Base-by-base conservation (phyloP, 208 protist genomes). In the Leishmania aethiopica region DNA sequence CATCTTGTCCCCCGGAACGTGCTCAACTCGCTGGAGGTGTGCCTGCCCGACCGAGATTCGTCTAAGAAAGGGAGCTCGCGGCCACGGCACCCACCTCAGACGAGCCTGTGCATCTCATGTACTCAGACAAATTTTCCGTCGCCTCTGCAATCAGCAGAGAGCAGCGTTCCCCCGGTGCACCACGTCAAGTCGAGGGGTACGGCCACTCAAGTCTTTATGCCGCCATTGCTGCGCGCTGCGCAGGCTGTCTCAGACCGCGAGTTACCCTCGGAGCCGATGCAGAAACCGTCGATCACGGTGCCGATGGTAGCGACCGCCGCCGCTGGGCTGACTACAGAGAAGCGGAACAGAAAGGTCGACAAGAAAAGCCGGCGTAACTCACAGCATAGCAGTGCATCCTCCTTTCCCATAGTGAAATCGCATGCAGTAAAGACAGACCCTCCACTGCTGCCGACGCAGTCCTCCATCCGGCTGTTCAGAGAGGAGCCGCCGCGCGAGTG, bases 11-110 rank as follows among this genome's bases (percentile, higher is more conserved):
- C 49, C 35, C 32, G 32, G n/a, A 76, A 53, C 17, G n/a, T 60
- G 11, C 69, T 74, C 4, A 78, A 40, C 49, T 74, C 82, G 13
- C 19, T 59, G 13, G 82, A 85, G 71, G 77, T 81, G 47, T 47
- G 71, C 49, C 42, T 47, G 47, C 40, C 77, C 49, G 77, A 74
- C 47, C 51, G 17, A 35, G 51, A 53, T 4, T 35, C 42, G 22
- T 49, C 25, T 35, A n/a, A 1, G 35, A 71, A 70, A 17, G 13
- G 5, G 35, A 42, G 67, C 4, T 25, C 67, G 28, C 4, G 45
- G 64, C 17, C 60, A 45, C 66, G 42, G 35, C 35, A 45, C n/a
- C 66, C 37, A 37, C 35, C 42, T 8, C 35, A 40, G 70, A 40
- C 11, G 2, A 84, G 76, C 32, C 13, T 66, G 37, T 47, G n/a